Evolutionary conservation across 2,329 filamentous ascomycete genomes (phyloP), one percentile per base, ranked within the genome.

Genomic region (Hypoxylon sp.): DNA sequence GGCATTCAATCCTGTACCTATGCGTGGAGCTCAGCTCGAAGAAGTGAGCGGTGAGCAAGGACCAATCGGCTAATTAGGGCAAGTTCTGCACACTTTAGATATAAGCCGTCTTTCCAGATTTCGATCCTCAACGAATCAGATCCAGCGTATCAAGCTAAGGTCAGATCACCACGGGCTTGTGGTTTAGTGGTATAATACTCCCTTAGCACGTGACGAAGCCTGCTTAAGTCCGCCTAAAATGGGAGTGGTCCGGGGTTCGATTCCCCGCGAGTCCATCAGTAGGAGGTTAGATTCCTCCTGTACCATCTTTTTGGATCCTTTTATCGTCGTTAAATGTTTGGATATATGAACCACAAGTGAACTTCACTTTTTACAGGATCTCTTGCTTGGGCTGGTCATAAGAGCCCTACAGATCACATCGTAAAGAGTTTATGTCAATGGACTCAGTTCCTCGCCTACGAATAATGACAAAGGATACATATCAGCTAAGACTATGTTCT

Each of bases 241-340:
- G 65, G 57, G 65, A 65, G 80, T 77, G 79, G 80, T 80, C 79
- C 77, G 76, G 78, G 78, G 79, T 80, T 81, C 78, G 78, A 81
- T 81, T 81, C 79, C 79, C 80, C 76, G 79, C 78, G 76, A 79
- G 79, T 81, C 80, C 80, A 81, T 36, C 45, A 16, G 32, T 53
- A 53, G 55, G 61, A 70, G 68, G 66, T 68, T 68, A 63, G 33
- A 68, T 63, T 61, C 66, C 66, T 68, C 42, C 57, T 62, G 30
- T 67, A 59, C 61, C 57, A 58, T n/a, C 42, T 52, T 55, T 66
- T 66, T 60, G n/a, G n/a, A n/a, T n/a, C n/a, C n/a, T n/a, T n/a
- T n/a, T n/a, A n/a, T n/a, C n/a, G n/a, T n/a, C n/a, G n/a, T n/a
- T n/a, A n/a, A n/a, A n/a, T n/a, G n/a, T n/a, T n/a, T n/a, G n/a